A percentile compares a stretch with the other conserved stretches of the same genome.
Evolutionary conservation across 371 early-diverging fungal species (phyloP).

Genomic region (Coemansia sp.): DNA sequence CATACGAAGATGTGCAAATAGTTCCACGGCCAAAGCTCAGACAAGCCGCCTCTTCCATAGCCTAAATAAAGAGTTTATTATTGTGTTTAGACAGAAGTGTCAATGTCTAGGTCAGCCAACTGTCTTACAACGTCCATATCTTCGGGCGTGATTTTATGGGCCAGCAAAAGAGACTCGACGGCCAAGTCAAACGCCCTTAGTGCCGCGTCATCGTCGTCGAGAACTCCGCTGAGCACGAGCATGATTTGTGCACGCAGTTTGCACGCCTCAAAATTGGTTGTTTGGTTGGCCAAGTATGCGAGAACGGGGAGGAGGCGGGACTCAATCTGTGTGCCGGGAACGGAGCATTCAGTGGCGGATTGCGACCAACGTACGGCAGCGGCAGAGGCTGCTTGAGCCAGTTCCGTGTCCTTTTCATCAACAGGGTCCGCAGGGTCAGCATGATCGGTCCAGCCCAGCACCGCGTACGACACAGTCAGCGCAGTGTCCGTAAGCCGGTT

Average conservation of each 20-base stretch:
- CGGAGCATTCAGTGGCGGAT: constrained; percentile 17
- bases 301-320: constrained; percentile 5
- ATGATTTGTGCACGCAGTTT: constrained; percentile 39
- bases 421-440: not conserved
- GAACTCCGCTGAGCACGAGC: constrained; percentile 31
- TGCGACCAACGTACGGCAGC: constrained; percentile 32
- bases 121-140: constrained; percentile 15
- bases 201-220: constrained; percentile 33
- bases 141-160: constrained; percentile 20
- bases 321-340: constrained; percentile 13
- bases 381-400: constrained; percentile 6
- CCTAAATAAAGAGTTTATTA: no score
- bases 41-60: not conserved
- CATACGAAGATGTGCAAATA: constrained; percentile 84
- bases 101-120: constrained; percentile 13
- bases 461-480: constrained; percentile 1
- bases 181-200: constrained; percentile 30
- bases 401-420: not conserved
- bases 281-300: constrained; percentile 6
- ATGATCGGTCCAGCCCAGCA: constrained; percentile 14
- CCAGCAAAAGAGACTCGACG: constrained; percentile 14
- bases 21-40: constrained; percentile 31
- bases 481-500: constrained; percentile 21
- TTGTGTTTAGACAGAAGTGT: not conserved
- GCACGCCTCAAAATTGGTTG: constrained; percentile 11